Evolutionary conservation across 495 filamentous ascomycete genomes (phyloP).

Genomic region (Aspergillus steynii): DNA sequence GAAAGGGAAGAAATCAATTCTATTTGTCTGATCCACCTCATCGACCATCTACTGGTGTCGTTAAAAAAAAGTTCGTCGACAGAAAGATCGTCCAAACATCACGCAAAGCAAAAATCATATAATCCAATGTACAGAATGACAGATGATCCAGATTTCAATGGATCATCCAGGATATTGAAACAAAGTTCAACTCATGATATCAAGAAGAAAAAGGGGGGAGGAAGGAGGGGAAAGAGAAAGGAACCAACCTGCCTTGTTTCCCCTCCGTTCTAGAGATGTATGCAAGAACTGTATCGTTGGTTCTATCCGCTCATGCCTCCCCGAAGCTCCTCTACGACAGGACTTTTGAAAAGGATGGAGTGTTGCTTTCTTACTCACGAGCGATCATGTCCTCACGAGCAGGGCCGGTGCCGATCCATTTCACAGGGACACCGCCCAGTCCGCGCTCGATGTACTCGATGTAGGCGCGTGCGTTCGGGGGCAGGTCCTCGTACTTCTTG

Average conservation of each 20-base stretch:
- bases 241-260: not conserved
- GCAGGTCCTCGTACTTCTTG: constrained; percentile 65
- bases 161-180: constrained; percentile 1
- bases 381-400: constrained; percentile 67
- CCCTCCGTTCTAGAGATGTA: not conserved
- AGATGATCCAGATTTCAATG: constrained; percentile 4
- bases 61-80: not conserved
- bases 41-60: no score
- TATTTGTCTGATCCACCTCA: no score
- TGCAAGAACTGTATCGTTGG: not conserved
- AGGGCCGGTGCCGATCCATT: constrained; percentile 80
- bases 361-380: constrained; percentile 35
- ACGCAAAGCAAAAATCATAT: not conserved
- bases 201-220: not conserved
- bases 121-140: not conserved
- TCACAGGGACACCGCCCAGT: constrained; percentile 64
- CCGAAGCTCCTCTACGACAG: not conserved
- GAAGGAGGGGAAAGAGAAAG: not conserved
- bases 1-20: no score
- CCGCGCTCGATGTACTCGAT: constrained; percentile 77
- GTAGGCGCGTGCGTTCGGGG: constrained; percentile 72
- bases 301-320: not conserved
- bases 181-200: constrained; percentile 6
- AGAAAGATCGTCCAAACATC: not conserved
- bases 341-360: not conserved